These are phyloP conservation scores for Candida boleticola DNA, from an alignment of 805 yeast genomes.

Conservation along the genomic window DNA sequence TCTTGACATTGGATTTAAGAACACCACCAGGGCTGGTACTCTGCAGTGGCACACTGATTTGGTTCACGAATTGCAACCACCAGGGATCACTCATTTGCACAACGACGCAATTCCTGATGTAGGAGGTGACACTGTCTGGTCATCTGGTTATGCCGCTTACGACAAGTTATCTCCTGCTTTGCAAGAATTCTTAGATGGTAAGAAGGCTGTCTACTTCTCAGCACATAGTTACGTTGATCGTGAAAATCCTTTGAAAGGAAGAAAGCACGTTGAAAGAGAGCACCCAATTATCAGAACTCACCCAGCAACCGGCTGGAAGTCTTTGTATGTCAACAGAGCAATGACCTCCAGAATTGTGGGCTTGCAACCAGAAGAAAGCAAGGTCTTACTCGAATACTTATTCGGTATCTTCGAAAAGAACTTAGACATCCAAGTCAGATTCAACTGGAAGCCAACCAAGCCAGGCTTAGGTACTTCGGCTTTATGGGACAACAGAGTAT, in stretches of 20 bases:
- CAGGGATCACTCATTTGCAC: conserved; percentile 38
- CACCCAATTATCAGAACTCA: conserved; percentile 65
- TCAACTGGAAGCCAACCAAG: conserved; percentile 47
- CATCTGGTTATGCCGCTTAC: conserved; percentile 57
- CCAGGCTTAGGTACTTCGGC: conserved; percentile 49
- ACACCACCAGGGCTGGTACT: conserved; percentile 19
- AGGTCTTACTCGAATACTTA: conserved; percentile 45
- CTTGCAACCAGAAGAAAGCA: conserved; percentile 49
- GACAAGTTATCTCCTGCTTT: conserved; percentile 54
- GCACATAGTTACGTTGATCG: conserved; percentile 45
- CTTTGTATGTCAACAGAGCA: conserved; percentile 51
- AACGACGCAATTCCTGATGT: conserved; percentile 40
- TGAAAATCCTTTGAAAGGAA: conserved; percentile 46
- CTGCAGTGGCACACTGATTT: conserved; percentile 37
- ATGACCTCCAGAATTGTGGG: conserved; percentile 54
- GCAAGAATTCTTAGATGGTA: conserved; percentile 51
- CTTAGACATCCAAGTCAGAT: conserved; percentile 55
- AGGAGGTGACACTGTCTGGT: conserved; percentile 60
- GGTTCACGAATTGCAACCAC: conserved; percentile 35
- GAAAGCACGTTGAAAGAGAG: conserved; percentile 48
- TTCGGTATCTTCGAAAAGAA: conserved; percentile 47
- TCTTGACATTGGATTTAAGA: conserved; percentile 27
- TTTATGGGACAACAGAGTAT: conserved; percentile 59
- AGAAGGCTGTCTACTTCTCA: conserved; percentile 41
- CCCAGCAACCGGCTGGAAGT: conserved; percentile 64